Conservation (phyloP, 2,329 filamentous ascomycete genomes). For the Diaporthe eres region DNA sequence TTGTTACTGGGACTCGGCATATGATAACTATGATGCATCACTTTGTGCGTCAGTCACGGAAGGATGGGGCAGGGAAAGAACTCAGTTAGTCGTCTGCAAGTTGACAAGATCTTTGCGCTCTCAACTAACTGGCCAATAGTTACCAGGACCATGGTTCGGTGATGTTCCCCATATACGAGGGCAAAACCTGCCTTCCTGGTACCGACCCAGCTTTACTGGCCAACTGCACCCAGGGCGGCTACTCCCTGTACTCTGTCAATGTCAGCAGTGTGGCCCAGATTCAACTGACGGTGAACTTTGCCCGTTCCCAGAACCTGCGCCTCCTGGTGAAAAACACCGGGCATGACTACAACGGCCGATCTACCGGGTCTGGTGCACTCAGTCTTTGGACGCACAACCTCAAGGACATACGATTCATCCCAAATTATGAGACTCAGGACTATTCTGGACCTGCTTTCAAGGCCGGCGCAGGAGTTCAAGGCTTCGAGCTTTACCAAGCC, state of each 20-base stretch:
- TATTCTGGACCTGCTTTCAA: conserved; percentile 65
- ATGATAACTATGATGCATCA: conserved; percentile 45
- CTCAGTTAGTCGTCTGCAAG: conserved; percentile 43
- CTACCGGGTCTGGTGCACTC: conserved; percentile 54
- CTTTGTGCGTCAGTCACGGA: conserved; percentile 47
- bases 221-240: conserved; percentile 55
- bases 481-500: conserved; percentile 25
- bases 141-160: conserved; percentile 53
- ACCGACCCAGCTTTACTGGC: conserved; percentile 37
- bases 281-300: conserved; percentile 62
- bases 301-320: conserved; percentile 61
- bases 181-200: conserved; percentile 47
- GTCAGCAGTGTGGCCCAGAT: conserved; percentile 57
- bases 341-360: conserved; percentile 61
- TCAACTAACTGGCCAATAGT: conserved; percentile 44
- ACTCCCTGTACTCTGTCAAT: conserved; percentile 57
- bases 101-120: neutral
- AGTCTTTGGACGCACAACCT: conserved; percentile 56
- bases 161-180: conserved; percentile 54
- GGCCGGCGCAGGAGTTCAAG: conserved; percentile 34
- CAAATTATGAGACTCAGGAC: conserved; percentile 43
- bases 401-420: conserved; percentile 49
- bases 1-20: conserved; percentile 48
- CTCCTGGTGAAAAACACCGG: conserved; percentile 67
- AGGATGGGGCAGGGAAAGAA: conserved; percentile 49